These are phyloP conservation scores for Apophysomyces elegans DNA, from an alignment of 371 early-diverging fungal species.

Conservation along the genomic window DNA sequence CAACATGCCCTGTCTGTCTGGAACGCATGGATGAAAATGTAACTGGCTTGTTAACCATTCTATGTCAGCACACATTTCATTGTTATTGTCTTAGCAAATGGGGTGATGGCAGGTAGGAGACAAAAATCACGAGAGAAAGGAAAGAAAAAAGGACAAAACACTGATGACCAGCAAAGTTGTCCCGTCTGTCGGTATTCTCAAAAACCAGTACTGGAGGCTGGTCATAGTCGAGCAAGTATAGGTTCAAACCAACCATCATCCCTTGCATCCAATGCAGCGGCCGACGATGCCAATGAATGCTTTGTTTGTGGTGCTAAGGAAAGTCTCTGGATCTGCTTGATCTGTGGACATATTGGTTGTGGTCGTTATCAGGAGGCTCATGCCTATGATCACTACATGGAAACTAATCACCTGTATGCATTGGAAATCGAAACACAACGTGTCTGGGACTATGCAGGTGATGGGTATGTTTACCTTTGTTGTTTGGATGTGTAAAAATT, in stretches of 20 bases:
- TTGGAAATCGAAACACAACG: constrained; percentile 93
- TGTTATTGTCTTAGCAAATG: constrained; percentile 88
- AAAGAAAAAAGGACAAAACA: background rate
- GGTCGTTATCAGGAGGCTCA: constrained; percentile 84
- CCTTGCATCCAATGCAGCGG: constrained; percentile 12
- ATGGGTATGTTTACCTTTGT: constrained; percentile 60
- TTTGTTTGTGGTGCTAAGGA: constrained; percentile 70
- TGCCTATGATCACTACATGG: constrained; percentile 84
- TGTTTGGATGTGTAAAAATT: background rate
- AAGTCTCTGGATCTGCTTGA: constrained; percentile 93
- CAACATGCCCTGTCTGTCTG: constrained; percentile 95
- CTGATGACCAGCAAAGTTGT: constrained; percentile 53
- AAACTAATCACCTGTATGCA: constrained; percentile 82
- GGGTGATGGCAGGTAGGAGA: constrained; percentile 72
- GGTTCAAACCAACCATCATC: constrained; percentile 16
- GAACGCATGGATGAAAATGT: constrained; percentile 90
- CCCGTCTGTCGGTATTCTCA: constrained; percentile 89
- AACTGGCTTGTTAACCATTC: constrained; percentile 86
- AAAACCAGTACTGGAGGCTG: constrained; percentile 36
- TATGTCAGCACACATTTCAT: constrained; percentile 94
- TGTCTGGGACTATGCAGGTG: constrained; percentile 97
- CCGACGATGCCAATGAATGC: constrained; percentile 64
- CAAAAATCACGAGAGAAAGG: background rate
- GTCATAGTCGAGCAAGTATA: constrained; percentile 15
- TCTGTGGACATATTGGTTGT: constrained; percentile 91